Evolutionary conservation across 1,284 basidiomycete genomes (phyloP), one percentile per base, ranked within the genome.

Genomic region (Trametes polyzona): DNA sequence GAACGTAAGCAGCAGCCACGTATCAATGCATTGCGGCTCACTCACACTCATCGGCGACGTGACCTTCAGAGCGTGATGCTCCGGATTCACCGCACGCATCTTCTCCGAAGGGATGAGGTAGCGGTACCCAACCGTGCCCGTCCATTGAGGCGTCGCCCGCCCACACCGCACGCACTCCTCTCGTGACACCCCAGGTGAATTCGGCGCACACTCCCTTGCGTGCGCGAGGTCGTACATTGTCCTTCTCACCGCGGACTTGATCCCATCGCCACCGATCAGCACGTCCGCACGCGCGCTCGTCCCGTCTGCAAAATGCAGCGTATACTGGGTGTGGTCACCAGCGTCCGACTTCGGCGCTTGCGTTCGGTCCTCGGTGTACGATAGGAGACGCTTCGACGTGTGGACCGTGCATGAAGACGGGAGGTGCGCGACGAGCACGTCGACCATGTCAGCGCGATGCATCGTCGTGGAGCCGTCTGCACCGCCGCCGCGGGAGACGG

Each of bases 221-320:
- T 64, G 62, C 24, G 49, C 53, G 21, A 37, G 37, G 14, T 57
- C 49, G 39, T 61, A 64, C 57, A 64, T 57, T 14, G 59, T 21
- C 14, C 44, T 41, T 12, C 75, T 69, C 7, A 73, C 70, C 27
- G 67, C 72, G 59, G 79, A 81, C 66, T 78, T 79, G 52, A 82
- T 64, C 3, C 81, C 81, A 64, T 83, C 81, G 52, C 77, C 76
- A 16, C 66, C 66, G 23, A 67, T 46, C 23, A 67, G 23, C 1
- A 67, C 58, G 47, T 67, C 63, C 12, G 61, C 58, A 26, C 59
- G 54, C 14, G 63, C 55, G 8, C 40, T 50, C 5, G 65, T 59
- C 2, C 61, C 63, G 50, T 67, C 66, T 7, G 57, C 56, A 29
- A 67, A 67, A 27, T 54, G 50, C n/a, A 62, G 35, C 9, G 52